Evolutionary conservation across 1,284 basidiomycete genomes (phyloP).

Genomic region (Pascua guehoae): DNA sequence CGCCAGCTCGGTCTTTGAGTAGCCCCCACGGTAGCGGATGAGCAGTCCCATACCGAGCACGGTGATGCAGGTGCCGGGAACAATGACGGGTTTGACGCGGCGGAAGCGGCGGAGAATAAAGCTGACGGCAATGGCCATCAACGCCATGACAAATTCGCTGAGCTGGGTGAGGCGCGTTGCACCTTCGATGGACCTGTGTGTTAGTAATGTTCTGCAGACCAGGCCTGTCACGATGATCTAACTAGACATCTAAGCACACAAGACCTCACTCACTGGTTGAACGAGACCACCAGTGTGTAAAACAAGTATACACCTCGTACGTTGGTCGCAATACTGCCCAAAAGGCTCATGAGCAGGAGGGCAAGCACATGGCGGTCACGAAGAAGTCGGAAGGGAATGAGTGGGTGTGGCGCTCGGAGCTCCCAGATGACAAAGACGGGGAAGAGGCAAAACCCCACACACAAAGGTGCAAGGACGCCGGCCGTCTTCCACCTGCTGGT

Average conservation of each 20-base stretch:
- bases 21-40: slow-evolving; percentile 44
- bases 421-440: slow-evolving; percentile 48
- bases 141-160: slow-evolving; percentile 46
- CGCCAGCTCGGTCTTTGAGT: slow-evolving; percentile 15
- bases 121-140: slow-evolving; percentile 43
- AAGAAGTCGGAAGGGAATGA: slow-evolving; percentile 47
- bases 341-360: slow-evolving; percentile 39
- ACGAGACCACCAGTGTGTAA: slow-evolving; percentile 43
- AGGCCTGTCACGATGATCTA: too few species aligned
- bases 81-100: slow-evolving; percentile 48
- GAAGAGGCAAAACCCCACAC: slow-evolving; percentile 42
- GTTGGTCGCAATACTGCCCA: slow-evolving; percentile 41
- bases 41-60: slow-evolving; percentile 46
- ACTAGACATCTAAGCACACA: too few species aligned
- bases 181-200: slow-evolving; percentile 22
- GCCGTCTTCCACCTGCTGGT: slow-evolving; percentile 33
- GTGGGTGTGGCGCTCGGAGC: slow-evolving; percentile 42
- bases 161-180: slow-evolving; percentile 41
- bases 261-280: slow-evolving; percentile 24
- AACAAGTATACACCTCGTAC: slow-evolving; percentile 40
- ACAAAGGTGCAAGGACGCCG: slow-evolving; percentile 44
- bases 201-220: too few species aligned
- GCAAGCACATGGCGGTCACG: slow-evolving; percentile 44
- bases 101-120: slow-evolving; percentile 43
- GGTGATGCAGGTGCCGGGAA: slow-evolving; percentile 33